Evolutionary conservation across 768 basidiomycete genomes (phyloP).

Genomic region (Hysterangium stoloniferum): DNA sequence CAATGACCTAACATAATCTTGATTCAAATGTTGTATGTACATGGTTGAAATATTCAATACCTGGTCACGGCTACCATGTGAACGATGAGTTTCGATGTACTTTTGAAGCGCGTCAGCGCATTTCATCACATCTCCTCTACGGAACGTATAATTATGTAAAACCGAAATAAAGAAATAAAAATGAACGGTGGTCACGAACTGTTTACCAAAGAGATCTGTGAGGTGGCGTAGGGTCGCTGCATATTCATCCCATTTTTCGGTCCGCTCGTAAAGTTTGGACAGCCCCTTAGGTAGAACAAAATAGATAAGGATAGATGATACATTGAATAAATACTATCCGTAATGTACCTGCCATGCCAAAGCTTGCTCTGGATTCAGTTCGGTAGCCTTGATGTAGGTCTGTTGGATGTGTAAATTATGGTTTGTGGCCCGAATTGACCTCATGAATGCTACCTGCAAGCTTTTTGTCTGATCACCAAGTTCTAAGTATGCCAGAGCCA

Average conservation of each 20-base stretch:
- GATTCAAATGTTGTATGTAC: not conserved
- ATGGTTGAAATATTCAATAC: slow-evolving; percentile 27
- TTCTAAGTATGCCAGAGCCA: slow-evolving; percentile 73
- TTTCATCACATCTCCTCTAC: slow-evolving; percentile 67
- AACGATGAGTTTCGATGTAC: slow-evolving; percentile 52
- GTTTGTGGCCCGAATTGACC: not conserved
- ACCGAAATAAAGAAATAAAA: not conserved
- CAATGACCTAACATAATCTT: slow-evolving; percentile 44
- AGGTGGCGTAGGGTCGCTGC: slow-evolving; percentile 45
- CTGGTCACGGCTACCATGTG: slow-evolving; percentile 53
- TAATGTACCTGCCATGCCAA: slow-evolving; percentile 77
- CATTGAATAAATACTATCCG: not conserved
- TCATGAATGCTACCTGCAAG: slow-evolving; percentile 71
- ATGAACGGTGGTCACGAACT: slow-evolving; percentile 33
- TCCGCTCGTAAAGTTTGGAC: slow-evolving; percentile 61
- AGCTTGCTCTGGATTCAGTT: slow-evolving; percentile 54
- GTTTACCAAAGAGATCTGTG: slow-evolving; percentile 48
- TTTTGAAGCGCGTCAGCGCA: slow-evolving; percentile 79
- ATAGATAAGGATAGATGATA: slow-evolving; percentile 16
- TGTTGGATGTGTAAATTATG: slow-evolving; percentile 22
- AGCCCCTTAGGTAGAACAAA: slow-evolving; percentile 47
- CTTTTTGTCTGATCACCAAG: slow-evolving; percentile 62
- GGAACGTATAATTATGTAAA: slow-evolving; percentile 4
- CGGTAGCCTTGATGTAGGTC: slow-evolving; percentile 75
- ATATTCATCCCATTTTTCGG: slow-evolving; percentile 49